These are phyloP conservation scores for Begonia fuchsioides DNA, from an alignment of 306 rosid species.

Conservation along the genomic window DNA sequence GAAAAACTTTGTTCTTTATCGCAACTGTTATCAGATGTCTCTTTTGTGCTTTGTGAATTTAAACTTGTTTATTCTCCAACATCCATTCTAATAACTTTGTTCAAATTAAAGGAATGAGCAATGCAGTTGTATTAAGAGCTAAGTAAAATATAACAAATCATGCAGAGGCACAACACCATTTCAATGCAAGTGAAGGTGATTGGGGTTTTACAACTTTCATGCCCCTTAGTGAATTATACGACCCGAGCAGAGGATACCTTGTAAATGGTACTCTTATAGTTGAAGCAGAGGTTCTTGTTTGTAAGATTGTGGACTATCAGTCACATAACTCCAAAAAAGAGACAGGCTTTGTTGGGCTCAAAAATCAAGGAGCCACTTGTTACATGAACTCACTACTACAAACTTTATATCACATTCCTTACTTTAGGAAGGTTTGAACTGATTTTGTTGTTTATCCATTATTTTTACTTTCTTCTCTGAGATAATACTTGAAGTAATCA, in stretches of 20 bases:
- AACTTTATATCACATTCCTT: slow-evolving; percentile 75
- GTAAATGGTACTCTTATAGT: slow-evolving; percentile 51
- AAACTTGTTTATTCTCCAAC: too few species aligned
- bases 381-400: slow-evolving; percentile 88
- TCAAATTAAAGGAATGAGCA: too few species aligned
- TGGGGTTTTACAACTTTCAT: slow-evolving; percentile 94
- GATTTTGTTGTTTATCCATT: not conserved
- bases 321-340: slow-evolving; percentile 78
- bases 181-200: slow-evolving; percentile 85
- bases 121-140: too few species aligned
- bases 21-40: too few species aligned
- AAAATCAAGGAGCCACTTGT: slow-evolving; percentile 92
- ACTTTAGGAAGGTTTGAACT: slow-evolving; percentile 59
- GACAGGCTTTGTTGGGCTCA: slow-evolving; percentile 85
- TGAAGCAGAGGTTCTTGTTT: slow-evolving; percentile 83
- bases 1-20: too few species aligned
- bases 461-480: not conserved
- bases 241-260: slow-evolving; percentile 70
- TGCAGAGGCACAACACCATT: slow-evolving; percentile 88
- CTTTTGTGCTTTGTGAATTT: too few species aligned
- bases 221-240: slow-evolving; percentile 78
- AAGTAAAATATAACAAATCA: not conserved
- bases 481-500: not conserved
- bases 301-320: slow-evolving; percentile 79
- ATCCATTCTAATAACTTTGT: too few species aligned